Evolutionary conservation across 192 early-diverging fungal genomes (phyloP), one percentile per base, ranked within the genome.

Genomic region (Backusella morwellensis): DNA sequence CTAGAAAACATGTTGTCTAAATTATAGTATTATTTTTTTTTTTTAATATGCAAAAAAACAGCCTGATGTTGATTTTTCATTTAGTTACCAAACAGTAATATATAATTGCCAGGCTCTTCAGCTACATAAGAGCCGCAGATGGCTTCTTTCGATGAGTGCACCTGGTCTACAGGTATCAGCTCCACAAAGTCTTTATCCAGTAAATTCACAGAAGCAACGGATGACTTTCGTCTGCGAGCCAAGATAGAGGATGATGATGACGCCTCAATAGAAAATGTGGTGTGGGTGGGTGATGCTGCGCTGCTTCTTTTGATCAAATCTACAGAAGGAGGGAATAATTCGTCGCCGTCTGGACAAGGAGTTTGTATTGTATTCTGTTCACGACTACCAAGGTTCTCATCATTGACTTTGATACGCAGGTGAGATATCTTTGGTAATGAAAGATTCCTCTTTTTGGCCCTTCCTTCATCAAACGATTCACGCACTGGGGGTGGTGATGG

Each of bases 81-180:
- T 7, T 12, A 40, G 8, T 40, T 89, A 91, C 93, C 93, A 84
- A 93, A 93, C 44, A 90, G 87, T 56, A 95, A 72, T 14, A 92
- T 85, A 76, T 94, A 98, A 32, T 88, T 85, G 6, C 97, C 97
- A 2, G 93, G 89, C 74, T 95, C 93, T 4, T 86, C 83, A 17
- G 92, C 92, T 19, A 81, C 77, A 81, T 87, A 93, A 35, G 86
- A 82, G 26, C 97, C 97, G 75, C 92, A 94, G 79, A 97, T 91
- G 1, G 92, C 94, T 19, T 88, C 86, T 73, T 92, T 92, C n/a
- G 93, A 85, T 29, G 94, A 95, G 70, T 95, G 92, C 76, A 95
- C 95, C 80, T 96, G 96, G 66, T 92, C 85, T 32, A 96, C 88
- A 19, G 93, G 93, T n/a, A 95, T 54, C 29, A 97, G 87, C 80